Evolutionary conservation across 2,329 filamentous ascomycete species (phyloP).

Genomic region (Talaromyces albobiverticillius): DNA sequence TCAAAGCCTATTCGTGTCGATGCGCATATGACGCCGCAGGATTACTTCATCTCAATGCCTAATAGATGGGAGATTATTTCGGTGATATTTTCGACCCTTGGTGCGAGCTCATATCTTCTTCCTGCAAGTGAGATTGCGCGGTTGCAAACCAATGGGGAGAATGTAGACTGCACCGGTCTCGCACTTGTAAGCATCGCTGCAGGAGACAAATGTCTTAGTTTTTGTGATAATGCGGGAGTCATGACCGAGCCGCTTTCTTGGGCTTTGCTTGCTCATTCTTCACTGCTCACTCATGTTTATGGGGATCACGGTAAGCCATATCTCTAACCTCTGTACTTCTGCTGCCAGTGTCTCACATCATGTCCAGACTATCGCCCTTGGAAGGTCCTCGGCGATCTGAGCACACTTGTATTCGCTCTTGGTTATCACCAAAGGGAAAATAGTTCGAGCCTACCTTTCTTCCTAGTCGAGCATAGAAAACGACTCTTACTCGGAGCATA

Average conservation of each 20-base stretch:
- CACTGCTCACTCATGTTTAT: constrained; percentile 23
- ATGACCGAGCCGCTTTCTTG: constrained; percentile 26
- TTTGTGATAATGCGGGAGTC: constrained; percentile 23
- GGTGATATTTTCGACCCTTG: constrained; percentile 21
- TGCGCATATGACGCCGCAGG: constrained; percentile 20
- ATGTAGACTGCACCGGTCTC: constrained; percentile 16
- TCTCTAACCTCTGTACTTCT: not conserved
- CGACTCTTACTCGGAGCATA: constrained; percentile 25
- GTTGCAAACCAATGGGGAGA: constrained; percentile 4
- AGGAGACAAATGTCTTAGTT: constrained; percentile 28
- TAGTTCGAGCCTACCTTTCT: constrained; percentile 20
- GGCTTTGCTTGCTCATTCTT: constrained; percentile 24
- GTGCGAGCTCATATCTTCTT: constrained; percentile 17
- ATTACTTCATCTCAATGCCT: constrained; percentile 18
- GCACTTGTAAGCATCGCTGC: constrained; percentile 18
- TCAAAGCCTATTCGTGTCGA: constrained; percentile 16
- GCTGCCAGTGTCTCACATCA: no score
- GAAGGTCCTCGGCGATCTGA: constrained; percentile 18
- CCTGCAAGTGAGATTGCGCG: constrained; percentile 10
- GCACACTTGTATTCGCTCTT: constrained; percentile 16
- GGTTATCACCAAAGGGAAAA: constrained; percentile 14
- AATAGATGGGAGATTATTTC: constrained; percentile 25
- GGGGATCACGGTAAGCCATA: constrained; percentile 18
- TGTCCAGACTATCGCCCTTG: constrained; percentile 16
- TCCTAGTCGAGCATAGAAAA: constrained; percentile 25